Percentiles rank a stretch among this genome's conserved stretches.
phyloP scores from a whole-genome alignment of 2,329 filamentous ascomycete genomes.

The Ophiostoma sp. region DNA sequence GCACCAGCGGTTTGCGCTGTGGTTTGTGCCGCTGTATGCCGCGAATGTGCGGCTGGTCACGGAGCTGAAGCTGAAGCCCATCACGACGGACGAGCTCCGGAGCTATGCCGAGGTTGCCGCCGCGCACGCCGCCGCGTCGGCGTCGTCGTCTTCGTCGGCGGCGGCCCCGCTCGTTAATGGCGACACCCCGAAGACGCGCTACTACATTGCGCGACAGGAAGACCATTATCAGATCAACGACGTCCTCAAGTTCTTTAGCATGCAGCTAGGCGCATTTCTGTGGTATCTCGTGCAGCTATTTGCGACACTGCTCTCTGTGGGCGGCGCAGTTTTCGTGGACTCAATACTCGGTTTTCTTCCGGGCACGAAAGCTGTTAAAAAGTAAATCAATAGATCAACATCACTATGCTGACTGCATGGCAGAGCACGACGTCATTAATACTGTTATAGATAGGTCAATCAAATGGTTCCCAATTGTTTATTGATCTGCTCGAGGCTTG shows the following conservation, averaged over 20 bases:
- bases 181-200: conserved; percentile 38
- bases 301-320: conserved; percentile 58
- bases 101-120: conserved; percentile 19
- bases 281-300: conserved; percentile 44
- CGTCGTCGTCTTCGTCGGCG: neutral
- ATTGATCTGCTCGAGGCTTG: too few species aligned
- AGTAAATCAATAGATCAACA: too few species aligned
- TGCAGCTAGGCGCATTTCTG: conserved; percentile 51
- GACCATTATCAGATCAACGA: conserved; percentile 77
- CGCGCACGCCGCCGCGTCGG: conserved; percentile 6
- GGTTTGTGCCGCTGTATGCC: conserved; percentile 69
- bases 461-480: too few species aligned
- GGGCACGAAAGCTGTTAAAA: neutral
- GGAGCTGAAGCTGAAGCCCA: conserved; percentile 54
- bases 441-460: too few species aligned
- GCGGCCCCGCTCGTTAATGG: conserved; percentile 11
- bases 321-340: conserved; percentile 41
- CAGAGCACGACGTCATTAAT: too few species aligned
- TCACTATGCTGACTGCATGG: too few species aligned
- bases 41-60: conserved; percentile 63
- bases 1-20: conserved; percentile 69
- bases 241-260: conserved; percentile 64
- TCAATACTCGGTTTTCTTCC: neutral
- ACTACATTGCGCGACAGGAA: conserved; percentile 71
- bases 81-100: conserved; percentile 6